A percentile compares a stretch with the other conserved stretches of the same genome.
Evolutionary conservation across 768 basidiomycete species (phyloP).

Genomic region (Lactarius tabidus): DNA sequence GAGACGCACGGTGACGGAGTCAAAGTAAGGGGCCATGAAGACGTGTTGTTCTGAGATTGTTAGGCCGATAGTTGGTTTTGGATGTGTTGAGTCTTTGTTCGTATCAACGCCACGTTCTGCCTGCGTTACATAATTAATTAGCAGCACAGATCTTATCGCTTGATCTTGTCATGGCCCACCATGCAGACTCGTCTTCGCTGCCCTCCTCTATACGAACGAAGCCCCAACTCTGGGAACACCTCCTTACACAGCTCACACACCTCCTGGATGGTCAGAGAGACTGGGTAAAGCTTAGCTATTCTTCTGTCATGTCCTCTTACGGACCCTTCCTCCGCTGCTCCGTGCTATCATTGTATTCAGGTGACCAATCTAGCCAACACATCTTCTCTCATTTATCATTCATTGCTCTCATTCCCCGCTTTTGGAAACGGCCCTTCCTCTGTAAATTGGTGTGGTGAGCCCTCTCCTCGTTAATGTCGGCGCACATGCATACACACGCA

Average conservation of each 20-base stretch:
- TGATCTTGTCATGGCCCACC: slow-evolving; percentile 54
- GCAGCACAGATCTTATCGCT: slow-evolving; percentile 22
- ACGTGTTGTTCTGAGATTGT: slow-evolving; percentile 22
- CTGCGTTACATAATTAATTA: slow-evolving; percentile 17
- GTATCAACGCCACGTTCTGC: neutral
- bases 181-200: slow-evolving; percentile 75
- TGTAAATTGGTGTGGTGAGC: slow-evolving; percentile 93
- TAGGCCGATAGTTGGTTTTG: slow-evolving; percentile 4
- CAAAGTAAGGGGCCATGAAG: slow-evolving; percentile 71
- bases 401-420: slow-evolving; percentile 62
- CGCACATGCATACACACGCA: neutral
- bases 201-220: slow-evolving; percentile 71
- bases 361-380: slow-evolving; percentile 87
- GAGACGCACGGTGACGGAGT: slow-evolving; percentile 56
- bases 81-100: neutral
- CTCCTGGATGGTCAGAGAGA: slow-evolving; percentile 65
- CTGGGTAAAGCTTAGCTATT: slow-evolving; percentile 54
- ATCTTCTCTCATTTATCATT: slow-evolving; percentile 73
- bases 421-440: slow-evolving; percentile 64
- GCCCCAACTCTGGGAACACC: slow-evolving; percentile 74
- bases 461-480: slow-evolving; percentile 5
- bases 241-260: slow-evolving; percentile 55
- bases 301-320: neutral
- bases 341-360: slow-evolving; percentile 35
- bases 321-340: slow-evolving; percentile 9